phyloP scores from a whole-genome alignment of 73 alveolate species.

The Tetrahymena elliotti region DNA sequence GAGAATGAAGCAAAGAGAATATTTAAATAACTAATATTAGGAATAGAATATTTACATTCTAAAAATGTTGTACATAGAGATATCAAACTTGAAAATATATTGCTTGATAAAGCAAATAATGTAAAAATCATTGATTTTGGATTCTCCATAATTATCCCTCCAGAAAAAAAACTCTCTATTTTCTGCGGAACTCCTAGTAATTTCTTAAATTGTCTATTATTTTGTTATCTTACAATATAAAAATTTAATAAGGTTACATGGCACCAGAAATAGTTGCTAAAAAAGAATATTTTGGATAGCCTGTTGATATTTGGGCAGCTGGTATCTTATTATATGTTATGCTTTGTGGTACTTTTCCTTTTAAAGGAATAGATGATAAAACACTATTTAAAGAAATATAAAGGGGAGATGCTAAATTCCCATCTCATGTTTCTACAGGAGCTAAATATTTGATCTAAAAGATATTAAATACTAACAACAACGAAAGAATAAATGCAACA shows the following conservation, averaged over 20 bases:
- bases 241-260: conserved; percentile 30
- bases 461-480: background rate
- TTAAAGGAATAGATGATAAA: conserved; percentile 46
- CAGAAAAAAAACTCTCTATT: conserved; percentile 26
- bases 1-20: conserved; percentile 37
- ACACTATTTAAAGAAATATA: conserved; percentile 46
- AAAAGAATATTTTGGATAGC: conserved; percentile 54
- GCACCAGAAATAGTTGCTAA: conserved; percentile 62
- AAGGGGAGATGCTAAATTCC: conserved; percentile 45
- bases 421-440: background rate
- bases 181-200: conserved; percentile 62
- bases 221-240: background rate
- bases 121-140: conserved; percentile 50
- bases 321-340: conserved; percentile 52
- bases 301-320: conserved; percentile 61
- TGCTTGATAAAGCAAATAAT: conserved; percentile 25
- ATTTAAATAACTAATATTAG: conserved; percentile 9
- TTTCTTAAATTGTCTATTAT: background rate
- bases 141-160: conserved; percentile 22
- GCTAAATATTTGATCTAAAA: background rate
- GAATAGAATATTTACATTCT: conserved; percentile 28
- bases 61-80: conserved; percentile 30
- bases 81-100: conserved; percentile 30
- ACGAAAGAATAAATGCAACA: background rate
- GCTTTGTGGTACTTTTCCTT: conserved; percentile 50